These are phyloP conservation scores for Aspergillus sp. DNA, from an alignment of 2,329 filamentous ascomycete species.

Conservation along the genomic window DNA sequence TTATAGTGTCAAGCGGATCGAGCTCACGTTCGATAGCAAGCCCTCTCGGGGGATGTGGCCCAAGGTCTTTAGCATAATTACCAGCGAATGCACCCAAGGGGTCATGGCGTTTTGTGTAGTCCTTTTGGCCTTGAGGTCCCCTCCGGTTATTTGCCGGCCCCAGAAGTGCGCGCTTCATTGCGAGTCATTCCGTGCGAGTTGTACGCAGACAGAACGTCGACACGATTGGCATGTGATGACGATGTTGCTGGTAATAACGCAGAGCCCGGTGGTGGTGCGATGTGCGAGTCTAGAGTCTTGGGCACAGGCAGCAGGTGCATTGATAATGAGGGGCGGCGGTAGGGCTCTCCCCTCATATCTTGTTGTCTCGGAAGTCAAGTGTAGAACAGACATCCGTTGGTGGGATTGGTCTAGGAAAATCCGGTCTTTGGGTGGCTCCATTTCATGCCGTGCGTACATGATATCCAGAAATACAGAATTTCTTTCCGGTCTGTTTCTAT, in stretches of 20 bases:
- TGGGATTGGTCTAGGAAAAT: neutral
- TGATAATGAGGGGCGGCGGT: neutral
- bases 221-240: conserved; percentile 1
- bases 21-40: neutral
- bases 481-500: neutral
- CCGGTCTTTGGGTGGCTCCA: neutral
- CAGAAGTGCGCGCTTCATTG: neutral
- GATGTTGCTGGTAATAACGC: neutral
- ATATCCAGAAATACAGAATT: neutral
- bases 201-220: neutral
- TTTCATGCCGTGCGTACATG: neutral
- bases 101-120: conserved; percentile 4
- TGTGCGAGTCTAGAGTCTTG: neutral
- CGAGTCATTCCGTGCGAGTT: neutral
- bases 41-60: no score
- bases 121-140: neutral
- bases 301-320: neutral
- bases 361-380: neutral
- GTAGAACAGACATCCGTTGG: neutral
- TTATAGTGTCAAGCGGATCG: conserved; percentile 9
- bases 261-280: neutral
- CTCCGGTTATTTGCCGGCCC: neutral
- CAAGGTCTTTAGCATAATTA: neutral
- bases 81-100: no score
- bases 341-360: neutral